A percentile compares a stretch with the other conserved stretches of the same genome.
Evolutionary conservation across 768 basidiomycete genomes (phyloP).

Genomic region (Strobilomyces echinocephalus): DNA sequence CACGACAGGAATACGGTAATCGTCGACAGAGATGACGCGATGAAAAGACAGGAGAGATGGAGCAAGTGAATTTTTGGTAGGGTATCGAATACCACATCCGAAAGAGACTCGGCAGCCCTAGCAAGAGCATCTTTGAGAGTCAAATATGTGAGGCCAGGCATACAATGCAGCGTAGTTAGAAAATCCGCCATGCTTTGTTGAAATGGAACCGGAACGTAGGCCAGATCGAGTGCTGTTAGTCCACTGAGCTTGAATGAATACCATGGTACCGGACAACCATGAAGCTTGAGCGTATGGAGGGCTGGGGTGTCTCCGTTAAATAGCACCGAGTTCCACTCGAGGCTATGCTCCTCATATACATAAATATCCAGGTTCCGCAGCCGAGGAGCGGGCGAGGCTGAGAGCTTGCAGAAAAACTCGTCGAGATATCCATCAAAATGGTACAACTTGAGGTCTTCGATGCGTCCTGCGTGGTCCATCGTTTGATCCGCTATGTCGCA

Average conservation of each 20-base stretch:
- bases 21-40: neutral
- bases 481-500: neutral
- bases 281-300: neutral
- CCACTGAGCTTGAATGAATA: constrained; percentile 4
- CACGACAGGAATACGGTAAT: neutral
- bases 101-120: neutral
- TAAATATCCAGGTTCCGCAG: neutral
- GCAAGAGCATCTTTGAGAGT: constrained; percentile 32
- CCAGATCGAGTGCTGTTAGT: constrained; percentile 33
- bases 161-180: constrained; percentile 28
- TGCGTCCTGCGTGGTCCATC: neutral
- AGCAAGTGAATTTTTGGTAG: neutral
- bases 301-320: neutral
- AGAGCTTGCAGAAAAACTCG: neutral
- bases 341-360: no score
- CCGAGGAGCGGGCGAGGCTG: neutral
- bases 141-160: constrained; percentile 33
- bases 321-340: neutral
- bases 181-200: constrained; percentile 30
- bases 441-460: neutral
- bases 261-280: neutral
- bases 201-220: constrained; percentile 14
- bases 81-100: neutral
- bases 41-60: neutral
- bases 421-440: neutral